Conservation (phyloP, 306 rosid species). For the Macrotyloma uniflorum region DNA sequence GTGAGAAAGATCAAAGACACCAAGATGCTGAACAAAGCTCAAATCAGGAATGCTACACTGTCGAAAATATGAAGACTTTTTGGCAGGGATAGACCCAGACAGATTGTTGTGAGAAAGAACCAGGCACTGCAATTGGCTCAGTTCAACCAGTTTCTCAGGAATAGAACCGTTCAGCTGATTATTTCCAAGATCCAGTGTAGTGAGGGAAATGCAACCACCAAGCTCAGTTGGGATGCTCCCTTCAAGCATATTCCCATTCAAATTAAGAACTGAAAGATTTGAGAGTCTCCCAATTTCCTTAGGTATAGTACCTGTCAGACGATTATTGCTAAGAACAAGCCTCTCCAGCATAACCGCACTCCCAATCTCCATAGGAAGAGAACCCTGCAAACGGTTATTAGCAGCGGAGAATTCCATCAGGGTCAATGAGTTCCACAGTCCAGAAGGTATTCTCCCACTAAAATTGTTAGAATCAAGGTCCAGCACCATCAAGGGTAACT, state of each 20-base stretch:
- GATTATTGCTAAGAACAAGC: constrained; percentile 79
- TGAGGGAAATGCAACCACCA: constrained; percentile 67
- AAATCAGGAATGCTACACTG: constrained; percentile 72
- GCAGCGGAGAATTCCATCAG: constrained; percentile 92
- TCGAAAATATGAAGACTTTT: constrained; percentile 67
- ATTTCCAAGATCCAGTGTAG: constrained; percentile 89
- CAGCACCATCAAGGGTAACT: constrained; percentile 80
- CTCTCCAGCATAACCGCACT: constrained; percentile 61
- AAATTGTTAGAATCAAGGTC: constrained; percentile 87
- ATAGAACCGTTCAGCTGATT: constrained; percentile 70
- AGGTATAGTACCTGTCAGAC: constrained; percentile 70
- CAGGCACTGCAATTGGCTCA: constrained; percentile 75
- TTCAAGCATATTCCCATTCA: constrained; percentile 79
- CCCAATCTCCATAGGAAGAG: constrained; percentile 76
- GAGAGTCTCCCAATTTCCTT: constrained; percentile 73
- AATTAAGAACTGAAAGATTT: constrained; percentile 69
- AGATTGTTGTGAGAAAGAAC: constrained; percentile 91
- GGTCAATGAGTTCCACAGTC: constrained; percentile 59
- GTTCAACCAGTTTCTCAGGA: constrained; percentile 64
- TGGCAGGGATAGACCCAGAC: constrained; percentile 85
- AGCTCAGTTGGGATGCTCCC: constrained; percentile 75
- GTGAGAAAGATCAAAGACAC: constrained; percentile 82
- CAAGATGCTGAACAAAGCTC: constrained; percentile 94
- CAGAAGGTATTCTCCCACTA: constrained; percentile 66
- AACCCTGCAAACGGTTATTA: constrained; percentile 73